phyloP scores from a whole-genome alignment of 2,329 filamentous ascomycete genomes.

The Periconia sp. region DNA sequence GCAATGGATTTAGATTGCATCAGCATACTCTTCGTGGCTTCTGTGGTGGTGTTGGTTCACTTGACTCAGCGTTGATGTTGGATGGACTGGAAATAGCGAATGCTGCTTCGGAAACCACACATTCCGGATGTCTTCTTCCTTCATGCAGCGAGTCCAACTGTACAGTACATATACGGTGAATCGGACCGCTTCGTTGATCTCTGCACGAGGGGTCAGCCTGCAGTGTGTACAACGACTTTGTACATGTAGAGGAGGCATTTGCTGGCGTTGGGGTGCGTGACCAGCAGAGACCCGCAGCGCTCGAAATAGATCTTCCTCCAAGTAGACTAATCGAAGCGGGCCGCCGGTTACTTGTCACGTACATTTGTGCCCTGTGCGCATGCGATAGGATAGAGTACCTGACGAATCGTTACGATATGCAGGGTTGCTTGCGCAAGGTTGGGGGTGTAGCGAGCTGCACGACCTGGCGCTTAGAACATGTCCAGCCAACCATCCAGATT shows the following conservation, averaged over 20 bases:
- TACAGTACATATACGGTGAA: neutral
- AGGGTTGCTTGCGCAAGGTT: constrained; percentile 21
- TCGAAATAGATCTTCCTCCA: constrained; percentile 33
- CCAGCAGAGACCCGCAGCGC: constrained; percentile 7
- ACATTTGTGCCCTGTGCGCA: constrained; percentile 33
- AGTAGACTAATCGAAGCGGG: constrained; percentile 32
- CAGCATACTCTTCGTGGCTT: neutral
- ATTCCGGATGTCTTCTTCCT: neutral
- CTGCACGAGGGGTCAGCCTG: constrained; percentile 7
- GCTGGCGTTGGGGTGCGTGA: constrained; percentile 1
- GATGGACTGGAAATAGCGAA: constrained; percentile 17
- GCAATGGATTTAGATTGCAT: neutral
- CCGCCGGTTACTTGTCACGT: constrained; percentile 35
- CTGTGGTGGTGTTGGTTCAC: constrained; percentile 13
- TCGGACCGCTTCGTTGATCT: neutral
- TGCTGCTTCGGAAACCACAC: neutral
- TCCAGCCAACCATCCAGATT: constrained; percentile 38
- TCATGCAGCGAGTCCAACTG: neutral
- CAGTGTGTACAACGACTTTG: neutral
- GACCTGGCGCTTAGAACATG: constrained; percentile 39
- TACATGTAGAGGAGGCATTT: too few species aligned
- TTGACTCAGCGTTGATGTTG: neutral
- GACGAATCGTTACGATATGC: constrained; percentile 28
- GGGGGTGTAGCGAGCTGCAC: constrained; percentile 29
- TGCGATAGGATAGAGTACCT: constrained; percentile 25